phyloP scores from a whole-genome alignment of 257 asterid genomes.

The Scutellaria baicalensis region DNA sequence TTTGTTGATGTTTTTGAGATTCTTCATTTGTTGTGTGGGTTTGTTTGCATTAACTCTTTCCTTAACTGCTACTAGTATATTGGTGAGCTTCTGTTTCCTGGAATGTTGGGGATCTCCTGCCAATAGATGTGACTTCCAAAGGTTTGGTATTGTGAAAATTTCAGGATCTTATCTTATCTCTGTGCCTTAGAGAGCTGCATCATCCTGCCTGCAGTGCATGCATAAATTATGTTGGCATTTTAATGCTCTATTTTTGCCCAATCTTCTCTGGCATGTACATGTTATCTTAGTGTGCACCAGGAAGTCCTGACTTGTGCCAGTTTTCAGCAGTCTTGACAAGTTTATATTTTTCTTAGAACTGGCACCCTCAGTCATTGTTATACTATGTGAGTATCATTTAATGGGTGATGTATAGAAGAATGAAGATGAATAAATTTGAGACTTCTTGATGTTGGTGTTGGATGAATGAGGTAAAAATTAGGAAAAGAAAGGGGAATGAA shows the following conservation, averaged over 20 bases:
- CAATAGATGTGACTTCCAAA: slow-evolving; percentile 31
- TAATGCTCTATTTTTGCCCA: not conserved
- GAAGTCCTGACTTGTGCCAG: not conserved
- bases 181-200: slow-evolving; percentile 22
- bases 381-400: not conserved
- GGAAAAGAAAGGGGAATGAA: not conserved
- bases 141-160: slow-evolving; percentile 35
- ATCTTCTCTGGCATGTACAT: not conserved
- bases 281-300: not conserved
- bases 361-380: not conserved
- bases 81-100: slow-evolving; percentile 27
- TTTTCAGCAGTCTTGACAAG: slow-evolving; percentile 1
- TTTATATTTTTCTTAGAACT: not conserved
- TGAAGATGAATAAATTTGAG: not conserved
- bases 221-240: slow-evolving; percentile 2
- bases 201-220: slow-evolving; percentile 28
- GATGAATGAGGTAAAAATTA: not conserved
- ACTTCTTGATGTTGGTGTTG: not conserved
- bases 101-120: slow-evolving; percentile 43
- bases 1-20: not conserved
- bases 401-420: not conserved
- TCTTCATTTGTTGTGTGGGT: not conserved
- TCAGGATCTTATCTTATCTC: slow-evolving; percentile 20
- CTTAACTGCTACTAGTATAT: slow-evolving; percentile 40
- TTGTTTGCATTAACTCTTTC: slow-evolving; percentile 12